A percentile compares a stretch with the other conserved stretches of the same genome.
phyloP scores from a whole-genome alignment of 1,139 yeast genomes.

The Candida sp. region DNA sequence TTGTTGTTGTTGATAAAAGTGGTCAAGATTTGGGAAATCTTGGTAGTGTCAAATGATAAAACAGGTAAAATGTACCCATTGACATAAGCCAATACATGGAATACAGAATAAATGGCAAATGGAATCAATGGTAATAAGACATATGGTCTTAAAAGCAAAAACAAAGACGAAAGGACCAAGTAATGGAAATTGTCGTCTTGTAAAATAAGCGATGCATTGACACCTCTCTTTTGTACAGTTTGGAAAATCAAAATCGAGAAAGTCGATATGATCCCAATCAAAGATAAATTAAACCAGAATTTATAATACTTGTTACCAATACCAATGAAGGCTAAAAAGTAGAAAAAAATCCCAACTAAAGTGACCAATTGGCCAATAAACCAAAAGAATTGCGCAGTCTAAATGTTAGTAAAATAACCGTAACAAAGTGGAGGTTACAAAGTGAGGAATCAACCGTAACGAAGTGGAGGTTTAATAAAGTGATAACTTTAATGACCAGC shows the following conservation, averaged over 20 bases:
- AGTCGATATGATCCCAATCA: slow-evolving; percentile 65
- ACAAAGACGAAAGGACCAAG: slow-evolving; percentile 38
- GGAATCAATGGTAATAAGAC: slow-evolving; percentile 44
- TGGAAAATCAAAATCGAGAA: slow-evolving; percentile 79
- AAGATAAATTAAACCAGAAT: slow-evolving; percentile 58
- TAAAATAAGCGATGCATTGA: slow-evolving; percentile 15
- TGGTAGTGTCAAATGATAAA: slow-evolving; percentile 45
- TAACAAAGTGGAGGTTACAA: no score
- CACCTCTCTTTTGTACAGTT: slow-evolving; percentile 37
- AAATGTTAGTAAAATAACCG: slow-evolving; percentile 10
- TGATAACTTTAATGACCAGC: no score
- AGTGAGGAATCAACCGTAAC: no score
- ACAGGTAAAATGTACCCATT: slow-evolving; percentile 69
- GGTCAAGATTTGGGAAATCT: slow-evolving; percentile 41
- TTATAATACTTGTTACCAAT: slow-evolving; percentile 23
- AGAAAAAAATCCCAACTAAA: slow-evolving; percentile 51
- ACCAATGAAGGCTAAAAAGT: slow-evolving; percentile 43
- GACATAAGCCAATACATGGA: slow-evolving; percentile 56
- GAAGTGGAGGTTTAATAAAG: no score
- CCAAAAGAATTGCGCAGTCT: slow-evolving; percentile 60
- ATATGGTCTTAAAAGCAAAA: slow-evolving; percentile 38
- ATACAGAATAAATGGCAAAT: slow-evolving; percentile 54
- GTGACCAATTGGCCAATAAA: slow-evolving; percentile 71
- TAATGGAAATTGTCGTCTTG: slow-evolving; percentile 52
- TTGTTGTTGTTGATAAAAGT: slow-evolving; percentile 61